These are phyloP conservation scores for Salvia rosmarinus DNA, from an alignment of 257 asterid genomes.

Conservation along the genomic window DNA sequence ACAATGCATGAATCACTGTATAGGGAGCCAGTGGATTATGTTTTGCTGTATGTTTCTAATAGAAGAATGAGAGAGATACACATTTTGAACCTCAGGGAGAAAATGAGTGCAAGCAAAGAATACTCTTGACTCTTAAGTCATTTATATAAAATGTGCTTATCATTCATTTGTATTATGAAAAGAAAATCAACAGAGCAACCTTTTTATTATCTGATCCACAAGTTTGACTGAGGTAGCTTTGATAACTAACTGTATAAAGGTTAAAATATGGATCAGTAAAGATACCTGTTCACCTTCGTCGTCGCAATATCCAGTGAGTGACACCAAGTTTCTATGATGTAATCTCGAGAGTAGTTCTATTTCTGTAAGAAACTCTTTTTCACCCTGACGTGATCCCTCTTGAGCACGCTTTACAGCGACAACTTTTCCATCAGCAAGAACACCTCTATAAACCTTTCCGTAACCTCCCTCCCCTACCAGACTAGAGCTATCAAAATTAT, in stretches of 20 bases:
- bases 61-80: neutral
- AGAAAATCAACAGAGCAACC: neutral
- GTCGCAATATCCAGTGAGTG: slow-evolving; percentile 83
- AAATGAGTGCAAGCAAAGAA: neutral
- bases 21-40: neutral
- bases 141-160: neutral
- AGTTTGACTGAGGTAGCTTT: neutral
- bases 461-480: slow-evolving; percentile 91
- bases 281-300: slow-evolving; percentile 94
- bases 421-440: slow-evolving; percentile 69
- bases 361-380: slow-evolving; percentile 87
- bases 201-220: neutral
- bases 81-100: too few species aligned
- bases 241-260: slow-evolving; percentile 2
- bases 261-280: slow-evolving; percentile 3
- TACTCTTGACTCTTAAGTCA: neutral
- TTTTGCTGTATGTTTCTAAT: neutral
- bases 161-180: neutral
- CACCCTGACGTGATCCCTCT: slow-evolving; percentile 91
- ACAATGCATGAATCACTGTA: slow-evolving; percentile 6
- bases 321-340: slow-evolving; percentile 85
- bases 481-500: slow-evolving; percentile 54
- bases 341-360: slow-evolving; percentile 81
- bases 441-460: slow-evolving; percentile 83
- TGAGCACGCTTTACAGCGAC: slow-evolving; percentile 92